Evolutionary conservation across 2,329 filamentous ascomycete species (phyloP), one percentile per base, ranked within the genome.

Genomic region (Aotearoamyces nothofagi): DNA sequence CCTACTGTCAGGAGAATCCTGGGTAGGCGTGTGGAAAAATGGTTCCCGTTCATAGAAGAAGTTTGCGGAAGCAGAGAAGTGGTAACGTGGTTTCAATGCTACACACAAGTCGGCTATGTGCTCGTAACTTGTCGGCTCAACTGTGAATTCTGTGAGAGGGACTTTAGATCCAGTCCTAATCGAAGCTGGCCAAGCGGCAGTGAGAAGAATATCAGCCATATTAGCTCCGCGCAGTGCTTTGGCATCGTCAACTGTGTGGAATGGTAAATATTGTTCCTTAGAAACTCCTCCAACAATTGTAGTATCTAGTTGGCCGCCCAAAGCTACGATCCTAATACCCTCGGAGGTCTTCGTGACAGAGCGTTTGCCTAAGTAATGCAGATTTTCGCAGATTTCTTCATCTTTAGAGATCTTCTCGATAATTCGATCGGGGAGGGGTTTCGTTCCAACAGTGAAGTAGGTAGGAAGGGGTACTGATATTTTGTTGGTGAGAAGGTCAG

Each of bases 291-390:
- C 66, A 17, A 70, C 57, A 9, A 74, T 60, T 27, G 66, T 63
- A 9, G 67, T 47, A 42, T 81, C 72, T 2, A 83, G 56, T 17
- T 63, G 59, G 0, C 90, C 90, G 15, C 87, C 87, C 0, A 98
- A 62, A 1, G 80, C 64, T n/a, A 87, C 81, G 36, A 98, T 84
- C 28, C 78, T 74, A 25, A 96, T 62, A 1, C 86, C 87, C 39
- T 94, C 86, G 0, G 80, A 78, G 0, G 87, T 96, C 51, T 90
- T 96, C 29, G 83, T 78, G 9, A 78, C 75, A 36, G 80, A 82
- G 44, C 83, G 76, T 53, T 90, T 92, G 33, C 81, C 86, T 1
- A 98, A 68, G 45, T 78, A 92, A 53, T 82, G 81, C 8, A 98
- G 67, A 48, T 98, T 96, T n/a, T 77, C 66, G 49, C 84, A 93